Evolutionary conservation across 306 rosid genomes (phyloP), one percentile per base, ranked within the genome.

Genomic region (Spatholobus suberectus): DNA sequence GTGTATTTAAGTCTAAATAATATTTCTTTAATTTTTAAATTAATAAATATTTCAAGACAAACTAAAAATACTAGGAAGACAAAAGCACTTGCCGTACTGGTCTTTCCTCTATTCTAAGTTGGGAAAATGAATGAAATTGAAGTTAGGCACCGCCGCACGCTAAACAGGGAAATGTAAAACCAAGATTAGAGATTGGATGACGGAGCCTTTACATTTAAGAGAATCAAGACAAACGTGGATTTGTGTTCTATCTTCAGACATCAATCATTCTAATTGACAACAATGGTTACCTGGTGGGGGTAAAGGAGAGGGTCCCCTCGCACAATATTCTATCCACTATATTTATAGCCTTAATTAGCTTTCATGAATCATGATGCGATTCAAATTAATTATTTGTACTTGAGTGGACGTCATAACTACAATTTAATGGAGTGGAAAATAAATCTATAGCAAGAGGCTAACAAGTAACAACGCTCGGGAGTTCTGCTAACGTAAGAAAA

Each of bases 221-320:
- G 6, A 34, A 34, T 8, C 26, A 65, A 14, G 41, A 27, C 41
- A 62, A 34, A 63, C 5, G 12, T 63, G 2, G 37, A 75, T n/a
- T n/a, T 51, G 73, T 17, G 5, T n/a, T 38, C 17, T 34, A 73
- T 73, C 32, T 20, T 73, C n/a, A 38, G n/a, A 75, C 40, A 58
- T 61, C 13, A 76, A 35, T 54, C 54, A 55, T 75, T 75, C 9
- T 18, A 14, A 55, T 17, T 54, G 67, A 73, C 51, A 54, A 73
- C 34, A 12, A 52, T 10, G 5, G 55, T 40, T 23, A n/a, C 67
- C 27, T 59, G 71, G 71, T 13, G 40, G 5, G 3, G 29, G 2
- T 32, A 14, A 41, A 40, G 32, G 11, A 32, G 51, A 61, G 73
- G 62, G 21, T 0, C 80, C 81, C 17, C n/a, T 29, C 0, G 13